Base-by-base conservation (phyloP, 1,139 yeast species). In the Saccharomyces hybrid region DNA sequence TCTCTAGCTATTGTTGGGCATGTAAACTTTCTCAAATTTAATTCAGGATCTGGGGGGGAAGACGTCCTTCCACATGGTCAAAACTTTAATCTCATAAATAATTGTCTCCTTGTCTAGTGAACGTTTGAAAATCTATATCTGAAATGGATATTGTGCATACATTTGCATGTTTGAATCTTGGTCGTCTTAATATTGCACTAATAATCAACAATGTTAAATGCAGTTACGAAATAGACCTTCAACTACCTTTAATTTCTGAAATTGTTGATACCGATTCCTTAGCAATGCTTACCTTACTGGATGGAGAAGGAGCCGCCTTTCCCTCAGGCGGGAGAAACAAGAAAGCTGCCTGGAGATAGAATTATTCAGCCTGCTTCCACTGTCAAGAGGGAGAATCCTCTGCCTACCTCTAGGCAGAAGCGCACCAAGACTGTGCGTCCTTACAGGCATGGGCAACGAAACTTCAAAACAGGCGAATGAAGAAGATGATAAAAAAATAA, bases 111-210 rank as follows among this genome's bases (percentile, higher is more conserved):
- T 19, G 29, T 28, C 29, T 49, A 28, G 24, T n/a, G 19, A 47
- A 32, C 14, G 12, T 48, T 19, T 11, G 7, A 12, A 32, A 28
- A 21, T 27, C 31, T 52, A 29, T 42, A 28, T 38, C 41, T 34
- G 16, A 7, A 34, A 34, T 14, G 42, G 47, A 27, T 55, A 48
- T 42, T 58, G 50, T 47, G 50, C 69, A 66, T 66, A 66, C 69
- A 66, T 66, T 66, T 66, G 69, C 69, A 66, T 66, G 62, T 66
- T 64, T 63, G 68, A 65, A 64, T 64, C 66, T 63, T 64, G 64
- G 56, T 55, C 54, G 60, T 56, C 55, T 61, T 49, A 41, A n/a
- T 46, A 16, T 28, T 32, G 32, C 27, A 27, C 4, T 12, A 49
- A n/a, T 31, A 47, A 26, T 47, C 26, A 34, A 28, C 47, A 41